Base-by-base conservation (phyloP, 306 rosid species). In the Prosopis cineraria region DNA sequence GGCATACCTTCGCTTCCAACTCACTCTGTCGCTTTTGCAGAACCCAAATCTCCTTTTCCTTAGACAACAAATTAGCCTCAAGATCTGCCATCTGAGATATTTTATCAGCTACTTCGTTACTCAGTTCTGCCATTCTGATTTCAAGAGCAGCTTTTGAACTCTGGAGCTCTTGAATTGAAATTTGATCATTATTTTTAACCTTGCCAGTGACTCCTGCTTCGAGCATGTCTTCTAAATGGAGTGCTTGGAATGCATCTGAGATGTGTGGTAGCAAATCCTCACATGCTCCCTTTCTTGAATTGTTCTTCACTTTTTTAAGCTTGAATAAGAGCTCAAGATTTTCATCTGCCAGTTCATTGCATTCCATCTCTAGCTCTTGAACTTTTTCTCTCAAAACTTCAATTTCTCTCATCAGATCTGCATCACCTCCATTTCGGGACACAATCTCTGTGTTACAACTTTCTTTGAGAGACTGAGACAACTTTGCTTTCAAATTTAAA, bases 341-440 rank as follows among this genome's bases (percentile, higher is more conserved):
- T 87, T 95, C 99, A 10, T 95, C 92, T 0, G 99, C 93, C 84
- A 95, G 83, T 83, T 95, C 99, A 80, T 83, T 91, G 83, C 99
- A 93, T 83, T 95, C 99, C 81, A 81, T 85, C 86, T 95, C 99
- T 68, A 93, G 90, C 82, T 93, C 98, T 81, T 88, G 85, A 84
- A 95, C 76, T 86, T 89, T 95, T 72, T 85, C 96, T 80, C 80
- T 90, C 82, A 95, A 81, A 22, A 33, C 75, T 70, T 89, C 84
- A 12, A 93, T 84, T 85, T 93, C 89, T 70, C 82, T 85, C 33
- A 88, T 65, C 80, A 87, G 82, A 87, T 83, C 79, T 40, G 52
- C 86, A 79, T 86, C 89, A 62, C 53, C 83, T 76, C 69, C 85
- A 72, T 86, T 78, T 64, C 55, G 60, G 73, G 88, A 85, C 36